Base-by-base conservation (phyloP, 495 filamentous ascomycete genomes). In the Neurospora sp. region DNA sequence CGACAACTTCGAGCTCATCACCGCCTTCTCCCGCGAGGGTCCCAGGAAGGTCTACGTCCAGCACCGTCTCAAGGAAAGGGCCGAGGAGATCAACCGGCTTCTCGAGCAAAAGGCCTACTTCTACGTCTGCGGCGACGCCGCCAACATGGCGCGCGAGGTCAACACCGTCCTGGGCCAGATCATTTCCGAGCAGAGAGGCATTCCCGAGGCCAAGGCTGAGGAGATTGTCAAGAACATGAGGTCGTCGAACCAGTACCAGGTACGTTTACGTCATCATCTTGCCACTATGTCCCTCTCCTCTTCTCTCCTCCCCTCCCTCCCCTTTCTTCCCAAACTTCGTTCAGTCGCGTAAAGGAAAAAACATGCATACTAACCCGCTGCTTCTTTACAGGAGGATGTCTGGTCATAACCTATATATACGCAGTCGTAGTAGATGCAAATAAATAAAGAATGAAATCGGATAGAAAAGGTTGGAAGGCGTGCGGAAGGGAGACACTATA, bases 131-230 rank as follows among this genome's bases (percentile, higher is more conserved):
- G 96, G 96, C 83, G 96, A 99, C 77, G 96, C 96, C 7, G 93
- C 96, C 69, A 95, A 97, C 84, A 99, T 99, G 96, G 96, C 96
- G 45, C 89, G 96, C 62, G 96, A 98, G 79, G 96, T 99, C 83
- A 98, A 94, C 84, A 85, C 90, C 42, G 87, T 93, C 8, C 86
- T 99, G 28, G 91, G 85, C 39, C 90, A 94, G 81, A 97, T 98
- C 77, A 89, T 98, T 77, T 86, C 94, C 37, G 87, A 92, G 76
- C 88, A 97, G 83, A 88, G 96, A 40, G 91, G 91, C 45, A 85
- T 98, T 71, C 86, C 92, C 10, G 90, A 94, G 76, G 84, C 90
- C 71, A 95, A 96, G 85, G 96, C 89, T 28, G 96, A 99, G 83
- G 96, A 97, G 77, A 89, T 97, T 76, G 94, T 99, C 72, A 99